Evolutionary conservation across 345 rosid species (phyloP).

Genomic region (Lagerstroemia speciosa): DNA sequence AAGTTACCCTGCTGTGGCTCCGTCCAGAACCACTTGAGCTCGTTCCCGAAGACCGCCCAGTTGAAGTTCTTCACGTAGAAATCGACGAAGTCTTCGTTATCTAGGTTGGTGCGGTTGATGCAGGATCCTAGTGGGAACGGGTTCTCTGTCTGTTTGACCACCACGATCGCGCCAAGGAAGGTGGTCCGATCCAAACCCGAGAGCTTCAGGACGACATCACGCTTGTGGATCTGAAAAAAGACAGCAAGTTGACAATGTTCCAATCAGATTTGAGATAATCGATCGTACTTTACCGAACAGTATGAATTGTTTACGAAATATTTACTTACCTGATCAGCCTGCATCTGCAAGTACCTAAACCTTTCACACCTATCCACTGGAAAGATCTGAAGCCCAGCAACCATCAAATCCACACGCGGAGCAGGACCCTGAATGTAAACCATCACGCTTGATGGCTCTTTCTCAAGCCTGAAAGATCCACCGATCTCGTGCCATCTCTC

Average conservation of each 20-base stretch:
- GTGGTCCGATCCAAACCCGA: slow-evolving; percentile 31
- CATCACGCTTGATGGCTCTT: slow-evolving; percentile 67
- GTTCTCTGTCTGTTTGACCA: slow-evolving; percentile 55
- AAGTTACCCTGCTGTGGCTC: slow-evolving; percentile 69
- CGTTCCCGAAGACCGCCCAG: slow-evolving; percentile 95
- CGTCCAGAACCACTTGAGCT: slow-evolving; percentile 97
- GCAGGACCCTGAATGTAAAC: slow-evolving; percentile 82
- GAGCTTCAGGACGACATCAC: slow-evolving; percentile 61
- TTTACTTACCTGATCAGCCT: slow-evolving; percentile 52
- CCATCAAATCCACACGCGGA: slow-evolving; percentile 69
- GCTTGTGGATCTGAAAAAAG: slow-evolving; percentile 62
- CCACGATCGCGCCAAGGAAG: slow-evolving; percentile 42
- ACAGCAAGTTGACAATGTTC: not conserved
- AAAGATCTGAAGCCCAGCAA: slow-evolving; percentile 76
- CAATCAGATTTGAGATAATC: not conserved
- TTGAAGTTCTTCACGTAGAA: slow-evolving; percentile 68
- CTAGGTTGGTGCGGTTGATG: slow-evolving; percentile 68
- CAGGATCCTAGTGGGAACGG: slow-evolving; percentile 84
- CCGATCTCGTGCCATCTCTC: slow-evolving; percentile 83
- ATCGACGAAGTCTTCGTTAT: slow-evolving; percentile 79
- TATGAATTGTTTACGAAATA: not conserved
- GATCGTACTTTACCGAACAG: not conserved
- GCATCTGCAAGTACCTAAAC: slow-evolving; percentile 50
- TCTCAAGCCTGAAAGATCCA: slow-evolving; percentile 89
- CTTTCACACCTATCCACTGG: slow-evolving; percentile 58